These are phyloP conservation scores for Cutaneotrichosporon dermatis DNA, from an alignment of 1,284 basidiomycete genomes.

Conservation along the genomic window DNA sequence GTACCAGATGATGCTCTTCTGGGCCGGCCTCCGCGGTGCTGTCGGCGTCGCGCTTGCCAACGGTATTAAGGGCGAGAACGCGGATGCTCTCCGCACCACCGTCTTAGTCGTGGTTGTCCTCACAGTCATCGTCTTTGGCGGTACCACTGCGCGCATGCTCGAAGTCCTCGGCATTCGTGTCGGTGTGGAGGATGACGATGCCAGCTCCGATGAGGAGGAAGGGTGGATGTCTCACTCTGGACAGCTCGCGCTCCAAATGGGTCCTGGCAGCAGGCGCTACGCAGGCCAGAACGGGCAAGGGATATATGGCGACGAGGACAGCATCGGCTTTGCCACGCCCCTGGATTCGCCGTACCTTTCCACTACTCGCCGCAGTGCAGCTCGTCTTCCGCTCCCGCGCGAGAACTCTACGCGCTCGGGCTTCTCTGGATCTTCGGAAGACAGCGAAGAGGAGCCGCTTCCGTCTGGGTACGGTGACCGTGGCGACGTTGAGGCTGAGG, in stretches of 20 bases:
- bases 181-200: slow-evolving; percentile 88
- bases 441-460: slow-evolving; percentile 73
- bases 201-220: slow-evolving; percentile 67
- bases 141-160: slow-evolving; percentile 93
- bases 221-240: slow-evolving; percentile 39
- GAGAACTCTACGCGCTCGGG: slow-evolving; percentile 28
- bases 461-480: slow-evolving; percentile 53
- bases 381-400: slow-evolving; percentile 2
- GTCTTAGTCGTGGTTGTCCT: slow-evolving; percentile 94
- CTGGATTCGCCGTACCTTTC: slow-evolving; percentile 33
- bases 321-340: slow-evolving; percentile 20
- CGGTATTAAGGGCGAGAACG: slow-evolving; percentile 88
- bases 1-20: slow-evolving; percentile 98
- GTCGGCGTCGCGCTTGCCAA: slow-evolving; percentile 95
- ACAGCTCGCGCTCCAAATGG: slow-evolving; percentile 38
- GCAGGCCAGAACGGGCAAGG: slow-evolving; percentile 43
- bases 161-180: slow-evolving; percentile 95
- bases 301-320: slow-evolving; percentile 35
- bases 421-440: slow-evolving; percentile 47
- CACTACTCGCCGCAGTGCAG: not conserved
- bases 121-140: slow-evolving; percentile 92
- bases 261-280: slow-evolving; percentile 39
- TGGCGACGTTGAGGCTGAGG: slow-evolving; percentile 51
- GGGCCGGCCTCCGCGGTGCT: slow-evolving; percentile 93
- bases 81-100: slow-evolving; percentile 83